Percentiles rank a stretch among this genome's conserved stretches.
These are phyloP conservation scores for Alternaria tenuissima DNA, from an alignment of 2,329 filamentous ascomycete species.

Conservation along the genomic window DNA sequence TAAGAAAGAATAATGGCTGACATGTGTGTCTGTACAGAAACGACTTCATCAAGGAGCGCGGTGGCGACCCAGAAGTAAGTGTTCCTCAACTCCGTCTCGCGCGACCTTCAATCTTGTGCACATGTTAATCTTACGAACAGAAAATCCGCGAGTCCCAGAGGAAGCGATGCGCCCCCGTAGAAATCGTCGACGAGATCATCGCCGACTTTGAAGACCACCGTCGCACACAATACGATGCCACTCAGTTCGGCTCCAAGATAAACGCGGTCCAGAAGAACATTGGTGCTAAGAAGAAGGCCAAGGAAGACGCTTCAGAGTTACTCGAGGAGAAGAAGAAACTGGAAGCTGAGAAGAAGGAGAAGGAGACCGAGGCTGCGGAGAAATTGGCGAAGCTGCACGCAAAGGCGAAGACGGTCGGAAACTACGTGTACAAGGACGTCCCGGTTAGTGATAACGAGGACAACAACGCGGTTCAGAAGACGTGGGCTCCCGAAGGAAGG, in stretches of 20 bases:
- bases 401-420: constrained; percentile 86
- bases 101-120: background rate
- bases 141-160: constrained; percentile 92
- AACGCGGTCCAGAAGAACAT: constrained; percentile 92
- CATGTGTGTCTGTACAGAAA: constrained; percentile 49
- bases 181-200: constrained; percentile 90
- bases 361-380: constrained; percentile 75
- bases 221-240: constrained; percentile 78
- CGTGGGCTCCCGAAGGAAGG: constrained; percentile 81
- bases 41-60: constrained; percentile 74
- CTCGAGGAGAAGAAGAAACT: constrained; percentile 79
- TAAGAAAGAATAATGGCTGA: constrained; percentile 17
- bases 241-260: constrained; percentile 82
- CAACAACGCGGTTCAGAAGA: constrained; percentile 78
- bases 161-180: constrained; percentile 79
- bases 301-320: constrained; percentile 85
- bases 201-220: constrained; percentile 85
- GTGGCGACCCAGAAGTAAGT: constrained; percentile 77
- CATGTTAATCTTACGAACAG: constrained; percentile 1
- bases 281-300: constrained; percentile 86
- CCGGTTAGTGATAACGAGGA: constrained; percentile 87
- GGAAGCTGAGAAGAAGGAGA: constrained; percentile 81
- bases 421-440: constrained; percentile 89
- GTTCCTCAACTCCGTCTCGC: background rate
- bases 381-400: constrained; percentile 78